Conservation (phyloP, 1,139 yeast genomes). For the Scheffersomyces insectosa region DNA sequence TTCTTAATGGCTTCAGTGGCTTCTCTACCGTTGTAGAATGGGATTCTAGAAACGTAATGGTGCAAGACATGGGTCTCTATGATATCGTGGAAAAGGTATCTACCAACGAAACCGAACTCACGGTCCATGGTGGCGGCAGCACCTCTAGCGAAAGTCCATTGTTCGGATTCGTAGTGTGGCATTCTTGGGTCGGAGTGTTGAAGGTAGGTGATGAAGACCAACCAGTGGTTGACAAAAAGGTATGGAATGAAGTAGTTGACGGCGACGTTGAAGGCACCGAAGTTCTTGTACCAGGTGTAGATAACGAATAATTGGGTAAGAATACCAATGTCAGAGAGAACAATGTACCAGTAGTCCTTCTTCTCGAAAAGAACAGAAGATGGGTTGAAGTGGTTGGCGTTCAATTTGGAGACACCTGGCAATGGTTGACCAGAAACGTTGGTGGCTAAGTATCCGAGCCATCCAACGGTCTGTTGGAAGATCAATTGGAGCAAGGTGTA, state of each 20-base stretch:
- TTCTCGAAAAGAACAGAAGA: conserved; percentile 70
- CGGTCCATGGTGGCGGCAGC: conserved; percentile 89
- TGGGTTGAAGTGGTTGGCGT: conserved; percentile 68
- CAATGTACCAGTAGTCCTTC: conserved; percentile 67
- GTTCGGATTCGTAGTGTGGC: conserved; percentile 73
- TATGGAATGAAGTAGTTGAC: conserved; percentile 80
- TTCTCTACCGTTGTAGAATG: conserved; percentile 82
- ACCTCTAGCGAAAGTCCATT: conserved; percentile 88
- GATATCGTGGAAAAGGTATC: conserved; percentile 81
- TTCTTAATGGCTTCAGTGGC: conserved; percentile 77
- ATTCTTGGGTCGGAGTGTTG: conserved; percentile 82
- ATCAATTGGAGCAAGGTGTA: conserved; percentile 55
- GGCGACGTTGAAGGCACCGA: conserved; percentile 63
- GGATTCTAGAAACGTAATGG: conserved; percentile 82
- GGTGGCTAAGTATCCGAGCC: conserved; percentile 62
- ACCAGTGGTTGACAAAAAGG: conserved; percentile 85
- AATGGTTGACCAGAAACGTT: conserved; percentile 80
- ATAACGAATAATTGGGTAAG: conserved; percentile 52
- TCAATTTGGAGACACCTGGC: conserved; percentile 49
- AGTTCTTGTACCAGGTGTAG: conserved; percentile 62
- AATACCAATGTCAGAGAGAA: conserved; percentile 74
- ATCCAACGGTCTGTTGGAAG: conserved; percentile 77
- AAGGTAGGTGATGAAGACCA: conserved; percentile 79
- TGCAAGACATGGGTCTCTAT: conserved; percentile 89
- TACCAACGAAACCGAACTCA: conserved; percentile 79